Base-by-base conservation (phyloP, 1,284 basidiomycete species). In the Ceratobasidium sp. region DNA sequence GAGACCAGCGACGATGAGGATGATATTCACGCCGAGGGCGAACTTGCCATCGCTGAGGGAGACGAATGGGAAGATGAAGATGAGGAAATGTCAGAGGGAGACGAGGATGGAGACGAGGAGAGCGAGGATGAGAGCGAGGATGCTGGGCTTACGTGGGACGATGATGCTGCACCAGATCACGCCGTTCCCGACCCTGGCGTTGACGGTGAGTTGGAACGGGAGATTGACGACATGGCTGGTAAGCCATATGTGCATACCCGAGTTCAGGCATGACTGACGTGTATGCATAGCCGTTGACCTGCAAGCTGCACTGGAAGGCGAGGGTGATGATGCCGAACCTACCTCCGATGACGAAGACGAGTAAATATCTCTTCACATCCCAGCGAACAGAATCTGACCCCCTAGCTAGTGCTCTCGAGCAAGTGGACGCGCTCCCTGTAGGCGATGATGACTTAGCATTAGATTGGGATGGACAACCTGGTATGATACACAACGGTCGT, bases 221-320 rank as follows among this genome's bases (percentile, higher is more conserved):
- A 69, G 23, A 69, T 69, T 89, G 73, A 86, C 88, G 76, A 85
- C 89, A 77, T 93, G 91, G 91, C 88, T 91, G 87, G 91, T 92
- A 78, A 50, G 85, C 26, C n/a, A n/a, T 16, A 43, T 30, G 28
- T 18, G 10, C 2, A 14, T 45, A 26, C 28, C 28, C 55, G 32
- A 5, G 9, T 34, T 36, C n/a, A 5, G 34, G 18, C 52, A 28
- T 2, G 4, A 18, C 64, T 69, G 23, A 69, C 6, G 4, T 21
- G 2, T 28, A 5, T 23, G 5, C 16, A n/a, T 18, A 69, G 64
- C 64, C 1, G 64, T 69, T 28, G 64, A 69, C n/a, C 64, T 69
- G 23, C 64, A 69, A 30, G 64, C 64, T n/a, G 64, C 64, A 30
- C 46, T 61, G 12, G 78, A 78, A 39, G 76, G 76, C 28, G 86